Evolutionary conservation across 805 yeast species (phyloP), one percentile per base, ranked within the genome.

Genomic region (Ascoidea tarda): DNA sequence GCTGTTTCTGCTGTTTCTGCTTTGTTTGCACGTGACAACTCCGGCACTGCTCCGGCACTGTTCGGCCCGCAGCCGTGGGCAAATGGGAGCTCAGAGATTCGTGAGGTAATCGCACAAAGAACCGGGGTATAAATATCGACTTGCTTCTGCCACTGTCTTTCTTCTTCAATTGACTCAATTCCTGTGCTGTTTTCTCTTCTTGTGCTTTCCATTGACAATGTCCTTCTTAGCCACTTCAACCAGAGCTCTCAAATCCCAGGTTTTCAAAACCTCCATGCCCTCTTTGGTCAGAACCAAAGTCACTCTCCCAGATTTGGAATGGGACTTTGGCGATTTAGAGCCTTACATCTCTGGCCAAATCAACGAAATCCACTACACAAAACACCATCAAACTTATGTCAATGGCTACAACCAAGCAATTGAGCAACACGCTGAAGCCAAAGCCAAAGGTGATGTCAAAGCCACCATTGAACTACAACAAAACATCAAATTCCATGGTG

Each of bases 371-470:
- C 96, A 88, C 72, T 85, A 88, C 77, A 76, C 81, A 59, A 89
- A 89, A 75, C 96, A 88, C 70, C 96, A 88, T 68, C 93, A 87
- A 70, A 86, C 96, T 42, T 88, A 88, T 63, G 96, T 87, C 59
- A 84, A 77, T 65, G 90, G 93, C 49, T 86, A 79, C 73, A 89
- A 88, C 72, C 69, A 81, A 32, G 88, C 93, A 31, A 66, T 77
- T 59, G 95, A 85, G 68, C 82, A 87, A 69, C 73, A 80, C 51
- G 76, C 77, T 10, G 85, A 78, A 60, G 89, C 95, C 49, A 63
- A 76, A 55, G 68, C 70, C 46, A 72, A 73, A 52, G 78, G 82
- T 57, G 85, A 83, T 56, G 71, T 77, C 62, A 78, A 77, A 63
- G 68, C 82, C 50, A 74, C 83, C 62, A 64, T 70, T 53, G 69